phyloP scores from a whole-genome alignment of 495 filamentous ascomycete species.

The Mycothermus thermophilus region DNA sequence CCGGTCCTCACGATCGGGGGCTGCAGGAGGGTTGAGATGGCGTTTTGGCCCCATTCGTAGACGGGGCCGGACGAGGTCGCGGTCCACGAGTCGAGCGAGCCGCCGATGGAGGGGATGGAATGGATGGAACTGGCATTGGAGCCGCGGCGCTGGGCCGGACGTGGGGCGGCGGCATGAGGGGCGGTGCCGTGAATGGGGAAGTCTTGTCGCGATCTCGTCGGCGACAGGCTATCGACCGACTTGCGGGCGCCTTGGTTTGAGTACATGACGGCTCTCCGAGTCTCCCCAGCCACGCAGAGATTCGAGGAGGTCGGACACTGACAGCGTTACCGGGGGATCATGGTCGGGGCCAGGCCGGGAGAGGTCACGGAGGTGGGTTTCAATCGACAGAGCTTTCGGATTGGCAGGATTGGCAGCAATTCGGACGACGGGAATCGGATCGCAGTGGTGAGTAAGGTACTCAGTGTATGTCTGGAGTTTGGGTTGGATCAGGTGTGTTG shows the following conservation, averaged over 20 bases:
- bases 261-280: constrained; percentile 41
- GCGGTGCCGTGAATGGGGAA: constrained; percentile 43
- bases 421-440: no score
- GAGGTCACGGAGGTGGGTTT: background rate
- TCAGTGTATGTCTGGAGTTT: background rate
- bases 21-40: constrained; percentile 87
- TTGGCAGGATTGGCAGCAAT: background rate
- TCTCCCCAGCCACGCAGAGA: constrained; percentile 16
- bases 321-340: background rate
- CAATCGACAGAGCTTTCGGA: no score
- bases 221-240: constrained; percentile 54
- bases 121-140: constrained; percentile 79
- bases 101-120: constrained; percentile 67
- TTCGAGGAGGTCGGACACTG: constrained; percentile 2
- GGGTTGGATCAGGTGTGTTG: no score
- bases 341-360: background rate
- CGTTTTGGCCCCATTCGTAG: constrained; percentile 70
- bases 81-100: constrained; percentile 59
- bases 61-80: constrained; percentile 45
- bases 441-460: no score
- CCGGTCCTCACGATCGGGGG: constrained; percentile 82
- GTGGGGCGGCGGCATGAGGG: constrained; percentile 5
- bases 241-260: constrained; percentile 48
- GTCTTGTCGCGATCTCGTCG: constrained; percentile 39
- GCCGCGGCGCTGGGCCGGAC: constrained; percentile 40